These are phyloP conservation scores for Colletotrichum agaves DNA, from an alignment of 2,329 filamentous ascomycete genomes.

Conservation along the genomic window DNA sequence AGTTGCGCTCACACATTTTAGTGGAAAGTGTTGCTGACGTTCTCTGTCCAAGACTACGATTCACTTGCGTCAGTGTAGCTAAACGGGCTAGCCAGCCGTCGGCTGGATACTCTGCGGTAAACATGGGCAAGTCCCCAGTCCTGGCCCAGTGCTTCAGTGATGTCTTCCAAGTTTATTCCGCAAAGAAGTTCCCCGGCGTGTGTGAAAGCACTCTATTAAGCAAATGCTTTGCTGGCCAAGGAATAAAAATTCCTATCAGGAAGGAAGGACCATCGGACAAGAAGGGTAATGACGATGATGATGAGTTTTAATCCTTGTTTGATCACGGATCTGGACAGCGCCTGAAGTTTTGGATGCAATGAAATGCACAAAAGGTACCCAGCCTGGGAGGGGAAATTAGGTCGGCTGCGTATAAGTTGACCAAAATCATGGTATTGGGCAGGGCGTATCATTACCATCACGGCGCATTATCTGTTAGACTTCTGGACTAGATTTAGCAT, in stretches of 20 bases:
- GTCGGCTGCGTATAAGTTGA: no score
- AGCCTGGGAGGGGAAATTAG: no score
- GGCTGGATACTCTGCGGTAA: conserved; percentile 63
- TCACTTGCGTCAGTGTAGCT: conserved; percentile 84
- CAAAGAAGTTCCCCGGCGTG: conserved; percentile 98
- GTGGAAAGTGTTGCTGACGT: not conserved
- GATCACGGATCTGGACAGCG: not conserved
- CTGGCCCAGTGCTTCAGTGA: conserved; percentile 89
- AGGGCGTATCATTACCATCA: no score
- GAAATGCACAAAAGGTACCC: no score
- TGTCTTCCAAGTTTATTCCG: conserved; percentile 91
- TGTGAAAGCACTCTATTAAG: conserved; percentile 92
- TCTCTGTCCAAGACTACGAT: conserved; percentile 60
- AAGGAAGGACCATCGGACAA: conserved; percentile 73
- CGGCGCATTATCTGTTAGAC: no score
- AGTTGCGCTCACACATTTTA: conserved; percentile 32
- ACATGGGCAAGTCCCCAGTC: conserved; percentile 81
- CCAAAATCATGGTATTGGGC: no score
- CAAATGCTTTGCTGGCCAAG: conserved; percentile 92
- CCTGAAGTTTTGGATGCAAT: not conserved
- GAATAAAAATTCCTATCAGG: conserved; percentile 95
- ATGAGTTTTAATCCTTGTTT: conserved; percentile 47
- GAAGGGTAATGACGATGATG: conserved; percentile 63
- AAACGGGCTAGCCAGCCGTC: conserved; percentile 44
- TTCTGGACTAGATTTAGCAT: no score